Percentiles rank a stretch among this genome's conserved stretches.
Conservation (phyloP, 139 green algal species). For the Chlamydomonas schloesseri region DNA sequence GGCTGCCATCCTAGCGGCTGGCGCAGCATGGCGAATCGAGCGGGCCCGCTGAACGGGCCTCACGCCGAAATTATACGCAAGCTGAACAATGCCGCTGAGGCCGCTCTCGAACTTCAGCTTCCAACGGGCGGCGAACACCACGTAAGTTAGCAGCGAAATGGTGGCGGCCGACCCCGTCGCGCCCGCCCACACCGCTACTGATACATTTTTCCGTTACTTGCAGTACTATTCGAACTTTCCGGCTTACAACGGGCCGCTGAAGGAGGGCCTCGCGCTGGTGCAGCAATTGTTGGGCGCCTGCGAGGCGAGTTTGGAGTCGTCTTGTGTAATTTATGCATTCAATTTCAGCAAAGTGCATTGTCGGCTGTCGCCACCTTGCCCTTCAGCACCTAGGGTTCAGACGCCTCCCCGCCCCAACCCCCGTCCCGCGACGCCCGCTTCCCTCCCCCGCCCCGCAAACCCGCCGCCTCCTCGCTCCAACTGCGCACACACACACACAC, state of each 20-base stretch:
- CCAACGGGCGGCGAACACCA: slow-evolving; percentile 9
- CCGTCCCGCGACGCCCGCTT: not conserved
- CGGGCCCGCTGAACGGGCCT: not conserved
- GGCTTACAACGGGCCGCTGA: slow-evolving; percentile 37
- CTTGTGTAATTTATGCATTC: too few species aligned
- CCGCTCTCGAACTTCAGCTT: slow-evolving; percentile 3
- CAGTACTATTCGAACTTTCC: slow-evolving; percentile 61
- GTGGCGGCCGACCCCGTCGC: not conserved
- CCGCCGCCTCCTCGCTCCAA: too few species aligned
- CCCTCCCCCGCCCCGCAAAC: not conserved
- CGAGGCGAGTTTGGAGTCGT: slow-evolving; percentile 19
- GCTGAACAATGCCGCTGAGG: slow-evolving; percentile 1
- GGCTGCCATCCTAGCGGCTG: too few species aligned
- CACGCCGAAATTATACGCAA: not conserved
- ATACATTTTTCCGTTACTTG: not conserved
- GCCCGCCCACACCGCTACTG: too few species aligned
- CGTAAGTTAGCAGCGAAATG: not conserved
- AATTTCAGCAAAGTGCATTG: too few species aligned
- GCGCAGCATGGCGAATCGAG: too few species aligned
- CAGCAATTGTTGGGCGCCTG: slow-evolving; percentile 28
- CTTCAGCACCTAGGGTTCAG: too few species aligned
- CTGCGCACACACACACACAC: not conserved
- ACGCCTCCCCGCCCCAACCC: not conserved
- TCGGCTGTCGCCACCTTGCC: too few species aligned
- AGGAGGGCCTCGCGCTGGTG: not conserved